Evolutionary conservation across 176 grass and related monocot species (phyloP).

Genomic region (Carex myosuroides): DNA sequence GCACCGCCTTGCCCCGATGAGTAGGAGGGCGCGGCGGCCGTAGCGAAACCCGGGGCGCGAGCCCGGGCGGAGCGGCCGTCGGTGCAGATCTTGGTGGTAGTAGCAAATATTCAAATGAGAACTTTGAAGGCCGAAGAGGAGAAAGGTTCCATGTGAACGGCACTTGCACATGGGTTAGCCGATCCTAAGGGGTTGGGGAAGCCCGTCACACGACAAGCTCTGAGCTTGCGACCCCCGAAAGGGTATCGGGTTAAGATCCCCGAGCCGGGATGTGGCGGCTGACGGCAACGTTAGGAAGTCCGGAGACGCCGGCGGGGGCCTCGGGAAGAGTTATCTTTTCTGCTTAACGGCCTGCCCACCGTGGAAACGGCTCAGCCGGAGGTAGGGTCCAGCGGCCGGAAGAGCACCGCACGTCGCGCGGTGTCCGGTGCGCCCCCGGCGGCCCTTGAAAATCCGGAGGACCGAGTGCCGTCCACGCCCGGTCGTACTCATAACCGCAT

Average conservation of each 20-base stretch:
- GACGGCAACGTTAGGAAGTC: conserved; percentile 45
- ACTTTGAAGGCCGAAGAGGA: conserved; percentile 47
- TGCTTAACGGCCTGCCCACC: conserved; percentile 39
- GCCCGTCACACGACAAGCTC: no score
- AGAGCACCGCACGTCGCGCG: conserved; percentile 60
- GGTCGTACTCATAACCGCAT: conserved; percentile 50
- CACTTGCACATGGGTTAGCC: no score
- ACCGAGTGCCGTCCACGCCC: conserved; percentile 39
- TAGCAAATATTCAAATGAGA: conserved; percentile 61
- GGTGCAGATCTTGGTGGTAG: conserved; percentile 49
- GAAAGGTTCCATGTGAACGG: conserved; percentile 50
- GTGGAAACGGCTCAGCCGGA: conserved; percentile 48
- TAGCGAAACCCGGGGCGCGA: conserved; percentile 32
- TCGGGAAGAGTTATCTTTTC: conserved; percentile 52
- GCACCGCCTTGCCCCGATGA: no score
- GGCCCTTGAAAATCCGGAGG: conserved; percentile 52
- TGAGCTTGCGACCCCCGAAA: conserved; percentile 16
- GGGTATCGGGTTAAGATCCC: conserved; percentile 42
- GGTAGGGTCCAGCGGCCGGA: conserved; percentile 54
- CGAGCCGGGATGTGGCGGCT: conserved; percentile 32
- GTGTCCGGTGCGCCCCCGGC: conserved; percentile 52
- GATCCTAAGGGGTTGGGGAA: no score
- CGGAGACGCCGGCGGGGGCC: conserved; percentile 39
- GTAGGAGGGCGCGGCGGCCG: conserved; percentile 32
- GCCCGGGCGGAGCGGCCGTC: conserved; percentile 42